Evolutionary conservation across 2,329 filamentous ascomycete genomes (phyloP).

Genomic region (Exophiala sideris): DNA sequence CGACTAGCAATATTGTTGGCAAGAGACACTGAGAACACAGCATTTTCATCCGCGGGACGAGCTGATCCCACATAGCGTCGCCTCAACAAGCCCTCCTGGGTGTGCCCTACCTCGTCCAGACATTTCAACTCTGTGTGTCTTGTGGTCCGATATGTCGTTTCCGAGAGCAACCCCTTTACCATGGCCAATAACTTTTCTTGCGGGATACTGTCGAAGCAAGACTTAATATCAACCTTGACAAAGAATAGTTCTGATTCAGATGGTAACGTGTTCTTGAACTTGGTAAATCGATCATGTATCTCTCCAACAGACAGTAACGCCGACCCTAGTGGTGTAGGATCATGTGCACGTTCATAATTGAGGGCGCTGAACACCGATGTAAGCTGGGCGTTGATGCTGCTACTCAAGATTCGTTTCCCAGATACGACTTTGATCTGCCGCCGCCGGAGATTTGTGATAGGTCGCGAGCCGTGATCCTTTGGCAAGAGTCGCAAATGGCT

Average conservation of each 20-base stretch:
- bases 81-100: background rate
- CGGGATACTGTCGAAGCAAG: conserved; percentile 94
- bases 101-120: background rate
- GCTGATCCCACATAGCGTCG: conserved; percentile 27
- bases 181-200: conserved; percentile 70
- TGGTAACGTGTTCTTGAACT: conserved; percentile 59
- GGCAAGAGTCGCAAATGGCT: conserved; percentile 79
- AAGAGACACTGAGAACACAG: conserved; percentile 10
- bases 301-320: conserved; percentile 78
- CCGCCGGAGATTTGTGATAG: conserved; percentile 81
- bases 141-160: conserved; percentile 65
- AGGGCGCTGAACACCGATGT: conserved; percentile 72
- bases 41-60: conserved; percentile 12
- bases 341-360: conserved; percentile 66
- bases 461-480: conserved; percentile 70
- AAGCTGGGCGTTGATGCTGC: conserved; percentile 68
- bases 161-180: conserved; percentile 55
- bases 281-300: conserved; percentile 69
- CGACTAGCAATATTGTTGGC: conserved; percentile 34
- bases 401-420: conserved; percentile 55
- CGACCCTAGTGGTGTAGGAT: conserved; percentile 66
- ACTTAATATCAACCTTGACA: conserved; percentile 85
- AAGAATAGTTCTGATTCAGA: conserved; percentile 63
- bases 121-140: conserved; percentile 64
- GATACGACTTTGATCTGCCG: conserved; percentile 53